Base-by-base conservation (phyloP, 306 rosid species). In the Lathyrus aphaca region DNA sequence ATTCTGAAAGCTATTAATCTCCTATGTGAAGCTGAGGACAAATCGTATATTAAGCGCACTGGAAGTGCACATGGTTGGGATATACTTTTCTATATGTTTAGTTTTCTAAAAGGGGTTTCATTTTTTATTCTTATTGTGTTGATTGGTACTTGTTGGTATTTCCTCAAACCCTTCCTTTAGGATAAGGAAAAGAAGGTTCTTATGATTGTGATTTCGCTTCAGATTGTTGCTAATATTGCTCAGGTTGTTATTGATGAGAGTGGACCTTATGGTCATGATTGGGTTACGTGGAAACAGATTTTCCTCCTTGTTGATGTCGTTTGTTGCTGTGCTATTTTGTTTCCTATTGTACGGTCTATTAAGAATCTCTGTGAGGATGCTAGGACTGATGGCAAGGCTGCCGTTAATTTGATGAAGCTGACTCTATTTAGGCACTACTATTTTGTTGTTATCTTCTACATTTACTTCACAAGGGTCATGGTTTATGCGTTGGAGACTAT, bases 71-170 rank as follows among this genome's bases (percentile, higher is more conserved):
- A n/a, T n/a, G n/a, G n/a, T n/a, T n/a, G n/a, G n/a, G n/a, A n/a
- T n/a, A n/a, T n/a, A n/a, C 6, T 92, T 39, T 92, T 92, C 59
- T 92, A 92, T 69, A 86, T 92, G 6, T 92, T 92, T 66, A 92
- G 96, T 57, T 92, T 92, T 82, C 60, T 92, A 0, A 92, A 92
- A 80, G 98, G 98, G 2, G 83, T 92, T 15, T 88, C 88, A 0
- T 79, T 92, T n/a, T 92, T 92, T 72, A 92, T 96, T 37, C 73
- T 92, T 11, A 90, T 92, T 16, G 98, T 92, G 0, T 69, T 92
- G 78, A 92, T 92, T 10, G 98, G 98, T 4, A 92, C 98, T 7
- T 96, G 98, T 3, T 92, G 98, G 98, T 92, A 96, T 6, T 89
- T 92, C 67, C 77, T 92, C 76, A 92, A 92, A 19, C 98, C 98